Conservation (phyloP, 164 flowering plant species). For the Cinnamomum chago region DNA sequence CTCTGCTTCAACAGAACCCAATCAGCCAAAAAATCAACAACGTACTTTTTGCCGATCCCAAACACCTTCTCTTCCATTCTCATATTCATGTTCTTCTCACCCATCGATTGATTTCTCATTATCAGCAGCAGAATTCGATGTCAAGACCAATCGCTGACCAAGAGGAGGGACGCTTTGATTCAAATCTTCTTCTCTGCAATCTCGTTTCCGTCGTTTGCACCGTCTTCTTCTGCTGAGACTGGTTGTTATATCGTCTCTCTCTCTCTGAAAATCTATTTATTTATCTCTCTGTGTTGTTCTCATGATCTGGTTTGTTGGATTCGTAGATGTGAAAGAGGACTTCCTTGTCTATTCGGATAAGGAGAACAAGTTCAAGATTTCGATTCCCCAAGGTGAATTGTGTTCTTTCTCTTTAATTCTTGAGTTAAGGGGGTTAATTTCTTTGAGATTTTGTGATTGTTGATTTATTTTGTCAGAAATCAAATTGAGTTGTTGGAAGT, state of each 20-base stretch:
- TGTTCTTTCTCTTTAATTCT: background rate
- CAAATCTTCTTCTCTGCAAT: constrained; percentile 29
- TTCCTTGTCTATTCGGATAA: constrained; percentile 64
- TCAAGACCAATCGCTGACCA: constrained; percentile 3
- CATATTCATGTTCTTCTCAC: background rate
- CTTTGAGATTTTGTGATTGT: background rate
- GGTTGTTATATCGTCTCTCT: constrained; percentile 21
- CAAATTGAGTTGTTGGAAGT: background rate
- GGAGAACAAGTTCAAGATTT: constrained; percentile 62
- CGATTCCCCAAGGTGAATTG: constrained; percentile 64
- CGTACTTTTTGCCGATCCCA: background rate
- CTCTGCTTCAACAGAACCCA: constrained; percentile 6
- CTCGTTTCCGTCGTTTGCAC: constrained; percentile 30
- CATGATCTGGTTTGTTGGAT: background rate
- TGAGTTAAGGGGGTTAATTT: background rate
- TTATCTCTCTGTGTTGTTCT: background rate
- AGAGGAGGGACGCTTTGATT: constrained; percentile 39
- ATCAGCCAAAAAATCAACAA: background rate
- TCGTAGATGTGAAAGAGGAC: constrained; percentile 35
- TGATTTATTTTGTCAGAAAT: background rate
- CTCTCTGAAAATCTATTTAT: constrained; percentile 2
- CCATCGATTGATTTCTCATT: background rate
- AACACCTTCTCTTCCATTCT: background rate
- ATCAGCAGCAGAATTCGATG: background rate
- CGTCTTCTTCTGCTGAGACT: constrained; percentile 35